Base-by-base conservation (phyloP, 768 basidiomycete species). In the Butyriboletus loyo region DNA sequence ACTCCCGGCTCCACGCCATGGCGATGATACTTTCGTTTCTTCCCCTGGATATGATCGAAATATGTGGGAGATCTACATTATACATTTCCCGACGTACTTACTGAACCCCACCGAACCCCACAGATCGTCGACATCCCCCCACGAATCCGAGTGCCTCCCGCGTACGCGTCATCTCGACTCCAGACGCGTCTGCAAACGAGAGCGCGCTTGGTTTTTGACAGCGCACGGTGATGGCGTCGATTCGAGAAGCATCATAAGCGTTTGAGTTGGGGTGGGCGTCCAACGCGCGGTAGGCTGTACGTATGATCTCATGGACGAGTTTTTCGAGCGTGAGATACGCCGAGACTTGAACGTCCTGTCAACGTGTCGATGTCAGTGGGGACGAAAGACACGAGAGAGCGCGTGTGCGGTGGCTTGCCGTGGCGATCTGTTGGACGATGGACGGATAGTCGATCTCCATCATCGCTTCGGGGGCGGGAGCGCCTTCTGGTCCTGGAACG, bases 191-290 rank as follows among this genome's bases (percentile, higher is more conserved):
- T 4, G 84, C 86, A 63, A 83, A 86, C 25, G 83, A 81, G 22
- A 90, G 66, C 0, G 89, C 89, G 49, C 81, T 83, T 0, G 88
- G 87, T 57, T 90, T 92, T 52, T 81, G 79, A 21, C 85, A 75
- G 0, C 78, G 72, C 4, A 83, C 79, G 2, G 78, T 79, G 2
- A 85, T 73, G 3, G 67, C 58, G 15, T 70, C 63, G 0, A 81
- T 61, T 9, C 64, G 68, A 9, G 72, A 70, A 1, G 61, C 50
- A 1, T 28, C 5, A 9, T 71, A 70, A 1, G 61, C 50, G 1
- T 28, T 7, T 2, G 47, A 48, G 19, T 11, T 22, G 11, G 28
- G 4, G 13, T 25, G 68, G 53, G 46, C 73, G 74, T 88, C 85
- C 24, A 85, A 73, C 0, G 85, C 87, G 11, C 83, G 73, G 65